These are phyloP conservation scores for Aureobasidium sp. DNA, from an alignment of 2,329 filamentous ascomycete species.

Conservation along the genomic window DNA sequence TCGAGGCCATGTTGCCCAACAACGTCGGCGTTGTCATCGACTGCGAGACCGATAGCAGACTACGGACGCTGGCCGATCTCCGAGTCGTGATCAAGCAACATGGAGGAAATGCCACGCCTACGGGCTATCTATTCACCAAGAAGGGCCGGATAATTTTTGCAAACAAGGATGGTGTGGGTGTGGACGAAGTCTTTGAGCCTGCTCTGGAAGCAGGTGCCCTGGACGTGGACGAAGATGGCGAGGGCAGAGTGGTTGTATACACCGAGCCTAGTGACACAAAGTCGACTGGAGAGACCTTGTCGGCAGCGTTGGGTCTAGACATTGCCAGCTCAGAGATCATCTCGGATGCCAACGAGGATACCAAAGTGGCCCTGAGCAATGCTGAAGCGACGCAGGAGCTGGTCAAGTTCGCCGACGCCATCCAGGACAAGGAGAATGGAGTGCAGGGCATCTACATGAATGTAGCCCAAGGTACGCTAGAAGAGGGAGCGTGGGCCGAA, in stretches of 20 bases:
- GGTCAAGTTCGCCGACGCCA: slow-evolving; percentile 49
- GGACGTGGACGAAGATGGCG: slow-evolving; percentile 61
- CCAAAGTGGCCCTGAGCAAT: slow-evolving; percentile 57
- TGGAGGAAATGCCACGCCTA: slow-evolving; percentile 64
- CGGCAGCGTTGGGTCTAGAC: slow-evolving; percentile 56
- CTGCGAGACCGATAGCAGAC: slow-evolving; percentile 75
- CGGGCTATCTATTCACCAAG: slow-evolving; percentile 77
- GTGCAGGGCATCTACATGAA: slow-evolving; percentile 80
- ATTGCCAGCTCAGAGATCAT: slow-evolving; percentile 73
- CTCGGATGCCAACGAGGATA: slow-evolving; percentile 78
- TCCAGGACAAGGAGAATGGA: slow-evolving; percentile 59
- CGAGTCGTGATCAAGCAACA: slow-evolving; percentile 62
- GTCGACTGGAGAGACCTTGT: slow-evolving; percentile 57
- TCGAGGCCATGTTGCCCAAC: slow-evolving; percentile 75
- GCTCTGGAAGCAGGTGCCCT: slow-evolving; percentile 80
- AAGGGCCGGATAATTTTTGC: slow-evolving; percentile 69
- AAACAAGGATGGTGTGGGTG: slow-evolving; percentile 47
- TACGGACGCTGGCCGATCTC: slow-evolving; percentile 66
- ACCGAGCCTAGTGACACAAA: slow-evolving; percentile 61
- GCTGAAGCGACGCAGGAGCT: slow-evolving; percentile 52
- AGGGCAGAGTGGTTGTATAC: slow-evolving; percentile 65
- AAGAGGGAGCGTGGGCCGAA: slow-evolving; percentile 34
- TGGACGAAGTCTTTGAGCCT: slow-evolving; percentile 68
- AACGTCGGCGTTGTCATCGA: slow-evolving; percentile 73
- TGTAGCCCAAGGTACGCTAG: slow-evolving; percentile 33